A percentile compares a stretch with the other conserved stretches of the same genome.
These are phyloP conservation scores for Talaromyces ruber DNA, from an alignment of 495 filamentous ascomycete genomes.

Conservation along the genomic window DNA sequence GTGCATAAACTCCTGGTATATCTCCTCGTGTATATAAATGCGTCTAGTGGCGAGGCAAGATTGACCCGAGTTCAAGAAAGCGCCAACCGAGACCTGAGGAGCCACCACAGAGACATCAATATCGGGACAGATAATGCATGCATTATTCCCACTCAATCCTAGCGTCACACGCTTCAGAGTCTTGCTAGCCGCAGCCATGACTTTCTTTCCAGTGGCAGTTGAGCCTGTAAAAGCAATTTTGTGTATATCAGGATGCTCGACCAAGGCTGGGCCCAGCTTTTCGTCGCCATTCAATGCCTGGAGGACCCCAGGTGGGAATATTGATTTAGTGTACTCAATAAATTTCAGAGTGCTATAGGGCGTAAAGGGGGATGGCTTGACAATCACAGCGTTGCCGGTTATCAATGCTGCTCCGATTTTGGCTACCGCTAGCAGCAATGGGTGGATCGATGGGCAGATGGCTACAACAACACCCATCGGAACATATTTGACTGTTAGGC, in stretches of 20 bases:
- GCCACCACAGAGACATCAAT: constrained; percentile 53
- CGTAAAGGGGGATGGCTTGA: constrained; percentile 55
- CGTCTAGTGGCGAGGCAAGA: constrained; percentile 48
- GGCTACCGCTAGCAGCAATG: constrained; percentile 41
- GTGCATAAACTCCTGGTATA: constrained; percentile 49
- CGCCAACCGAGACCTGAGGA: constrained; percentile 40
- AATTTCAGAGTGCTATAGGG: constrained; percentile 55
- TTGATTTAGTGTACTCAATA: constrained; percentile 45
- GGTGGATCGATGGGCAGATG: constrained; percentile 56
- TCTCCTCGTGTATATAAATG: constrained; percentile 54
- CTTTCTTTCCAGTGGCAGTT: constrained; percentile 49
- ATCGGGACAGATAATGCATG: constrained; percentile 51
- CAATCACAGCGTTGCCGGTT: constrained; percentile 54
- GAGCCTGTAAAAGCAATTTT: constrained; percentile 59
- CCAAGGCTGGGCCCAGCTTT: constrained; percentile 45
- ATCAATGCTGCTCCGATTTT: constrained; percentile 49
- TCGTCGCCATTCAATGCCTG: constrained; percentile 53
- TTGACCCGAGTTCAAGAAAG: constrained; percentile 51
- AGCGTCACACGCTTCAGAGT: constrained; percentile 49
- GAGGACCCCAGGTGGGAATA: constrained; percentile 54
- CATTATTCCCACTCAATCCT: constrained; percentile 55
- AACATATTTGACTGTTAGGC: constrained; percentile 33
- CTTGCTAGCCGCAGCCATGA: constrained; percentile 43
- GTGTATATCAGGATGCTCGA: constrained; percentile 43
- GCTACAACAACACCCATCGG: constrained; percentile 44